These are phyloP conservation scores for Coniosporium apollinis DNA, from an alignment of 495 filamentous ascomycete species.

Conservation along the genomic window DNA sequence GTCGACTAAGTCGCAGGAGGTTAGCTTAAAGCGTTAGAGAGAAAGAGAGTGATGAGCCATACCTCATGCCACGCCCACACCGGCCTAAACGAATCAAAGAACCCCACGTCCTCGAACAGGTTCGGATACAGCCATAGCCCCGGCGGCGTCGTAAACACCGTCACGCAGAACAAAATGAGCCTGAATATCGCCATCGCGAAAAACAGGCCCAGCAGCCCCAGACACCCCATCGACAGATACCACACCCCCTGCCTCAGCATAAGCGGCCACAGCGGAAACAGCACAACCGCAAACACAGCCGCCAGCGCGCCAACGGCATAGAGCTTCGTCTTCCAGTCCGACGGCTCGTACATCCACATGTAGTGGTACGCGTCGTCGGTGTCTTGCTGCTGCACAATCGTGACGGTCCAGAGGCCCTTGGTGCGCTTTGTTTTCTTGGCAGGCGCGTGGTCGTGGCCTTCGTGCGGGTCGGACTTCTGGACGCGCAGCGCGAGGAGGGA, in stretches of 20 bases:
- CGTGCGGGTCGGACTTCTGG: slow-evolving; percentile 57
- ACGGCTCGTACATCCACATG: slow-evolving; percentile 90
- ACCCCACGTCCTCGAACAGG: slow-evolving; percentile 94
- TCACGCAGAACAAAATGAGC: slow-evolving; percentile 85
- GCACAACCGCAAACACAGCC: slow-evolving; percentile 68
- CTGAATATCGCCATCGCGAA: slow-evolving; percentile 96
- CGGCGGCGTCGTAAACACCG: slow-evolving; percentile 67
- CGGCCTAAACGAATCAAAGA: slow-evolving; percentile 93
- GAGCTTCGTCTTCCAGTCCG: slow-evolving; percentile 81
- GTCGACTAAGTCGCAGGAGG: no score
- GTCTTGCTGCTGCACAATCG: slow-evolving; percentile 93
- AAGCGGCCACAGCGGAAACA: slow-evolving; percentile 95
- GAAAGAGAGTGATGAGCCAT: slow-evolving; percentile 15
- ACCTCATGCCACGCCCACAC: slow-evolving; percentile 99
- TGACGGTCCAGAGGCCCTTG: slow-evolving; percentile 94
- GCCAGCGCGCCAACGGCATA: slow-evolving; percentile 72
- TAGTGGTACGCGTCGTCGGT: slow-evolving; percentile 83
- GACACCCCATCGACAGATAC: slow-evolving; percentile 91
- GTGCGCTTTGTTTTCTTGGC: slow-evolving; percentile 63
- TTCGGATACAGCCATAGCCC: slow-evolving; percentile 98
- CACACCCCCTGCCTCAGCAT: slow-evolving; percentile 84
- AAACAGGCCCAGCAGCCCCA: slow-evolving; percentile 84
- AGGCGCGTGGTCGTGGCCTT: slow-evolving; percentile 54
- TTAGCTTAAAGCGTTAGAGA: no score
- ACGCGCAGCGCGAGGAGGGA: slow-evolving; percentile 92